Conservation (phyloP, 306 rosid species). For the Cucurbita maxima region DNA sequence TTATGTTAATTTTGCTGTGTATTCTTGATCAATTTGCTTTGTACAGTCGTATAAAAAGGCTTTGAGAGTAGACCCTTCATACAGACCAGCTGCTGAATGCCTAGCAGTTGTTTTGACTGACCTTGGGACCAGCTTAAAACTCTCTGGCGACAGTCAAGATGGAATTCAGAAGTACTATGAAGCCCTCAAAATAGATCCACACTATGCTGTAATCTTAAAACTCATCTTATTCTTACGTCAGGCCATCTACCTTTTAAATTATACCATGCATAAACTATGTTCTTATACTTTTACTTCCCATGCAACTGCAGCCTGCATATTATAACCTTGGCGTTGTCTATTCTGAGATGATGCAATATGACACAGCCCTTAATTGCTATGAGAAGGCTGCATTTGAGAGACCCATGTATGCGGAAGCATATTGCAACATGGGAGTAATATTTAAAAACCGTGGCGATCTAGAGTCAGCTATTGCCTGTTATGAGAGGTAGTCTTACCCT, state of each 20-base stretch:
- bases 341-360: slow-evolving; percentile 98
- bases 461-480: slow-evolving; percentile 94
- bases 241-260: slow-evolving; percentile 5
- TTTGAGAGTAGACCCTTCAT: slow-evolving; percentile 56
- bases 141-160: slow-evolving; percentile 87
- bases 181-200: slow-evolving; percentile 86
- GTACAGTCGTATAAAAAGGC: slow-evolving; percentile 95
- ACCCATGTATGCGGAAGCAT: slow-evolving; percentile 99
- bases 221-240: slow-evolving; percentile 4
- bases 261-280: not conserved
- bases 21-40: slow-evolving; percentile 17
- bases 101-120: slow-evolving; percentile 93
- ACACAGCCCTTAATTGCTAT: slow-evolving; percentile 78
- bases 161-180: slow-evolving; percentile 96
- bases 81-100: slow-evolving; percentile 89
- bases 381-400: slow-evolving; percentile 96
- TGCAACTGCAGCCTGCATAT: slow-evolving; percentile 75
- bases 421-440: slow-evolving; percentile 98
- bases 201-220: slow-evolving; percentile 63
- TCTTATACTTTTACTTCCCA: slow-evolving; percentile 4
- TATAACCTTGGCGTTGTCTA: slow-evolving; percentile 97
- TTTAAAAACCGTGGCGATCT: slow-evolving; percentile 89
- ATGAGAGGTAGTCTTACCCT: slow-evolving; percentile 59
- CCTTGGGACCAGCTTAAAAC: slow-evolving; percentile 96
- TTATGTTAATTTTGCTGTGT: not conserved